Evolutionary conservation across 352 stramenopile genomes (phyloP).

Genomic region (Thalassiosira livingstoniorum): DNA sequence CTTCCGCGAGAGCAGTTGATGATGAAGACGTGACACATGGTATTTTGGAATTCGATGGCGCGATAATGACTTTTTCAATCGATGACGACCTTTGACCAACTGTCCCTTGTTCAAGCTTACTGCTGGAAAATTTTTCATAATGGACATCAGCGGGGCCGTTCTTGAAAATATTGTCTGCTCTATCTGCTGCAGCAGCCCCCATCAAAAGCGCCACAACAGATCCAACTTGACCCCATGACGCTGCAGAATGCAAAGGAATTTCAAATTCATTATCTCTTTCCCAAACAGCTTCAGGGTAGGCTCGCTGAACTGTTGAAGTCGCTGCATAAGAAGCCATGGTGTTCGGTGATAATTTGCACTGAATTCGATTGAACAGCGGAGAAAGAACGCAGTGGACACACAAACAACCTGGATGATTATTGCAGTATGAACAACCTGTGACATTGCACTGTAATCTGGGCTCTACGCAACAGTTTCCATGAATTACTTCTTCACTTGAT

Average conservation of each 20-base stretch:
- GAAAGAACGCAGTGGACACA: slow-evolving; percentile 1
- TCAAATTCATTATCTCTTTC: slow-evolving; percentile 42
- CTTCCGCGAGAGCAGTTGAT: not conserved
- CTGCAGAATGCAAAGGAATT: slow-evolving; percentile 42
- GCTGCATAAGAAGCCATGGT: slow-evolving; percentile 36
- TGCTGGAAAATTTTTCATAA: too few species aligned
- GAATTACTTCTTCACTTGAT: too few species aligned
- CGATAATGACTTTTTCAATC: too few species aligned
- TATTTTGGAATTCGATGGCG: too few species aligned
- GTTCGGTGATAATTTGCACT: slow-evolving; percentile 15
- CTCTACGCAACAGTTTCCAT: too few species aligned
- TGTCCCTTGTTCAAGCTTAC: too few species aligned
- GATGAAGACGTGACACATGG: too few species aligned
- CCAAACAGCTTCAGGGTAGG: slow-evolving; percentile 40
- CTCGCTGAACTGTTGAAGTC: slow-evolving; percentile 23
- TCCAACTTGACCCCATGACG: slow-evolving; percentile 43
- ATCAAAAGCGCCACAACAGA: slow-evolving; percentile 31
- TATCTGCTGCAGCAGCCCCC: slow-evolving; percentile 1
- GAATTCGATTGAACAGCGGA: slow-evolving; percentile 13
- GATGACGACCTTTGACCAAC: too few species aligned
- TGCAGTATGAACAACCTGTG: too few species aligned
- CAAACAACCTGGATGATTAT: not conserved
- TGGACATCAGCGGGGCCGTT: too few species aligned
- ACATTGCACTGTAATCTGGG: too few species aligned
- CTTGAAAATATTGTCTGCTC: too few species aligned